Evolutionary conservation across 179 eudicot genomes (phyloP), one percentile per base, ranked within the genome.

Genomic region (Spinacia oleracea): DNA sequence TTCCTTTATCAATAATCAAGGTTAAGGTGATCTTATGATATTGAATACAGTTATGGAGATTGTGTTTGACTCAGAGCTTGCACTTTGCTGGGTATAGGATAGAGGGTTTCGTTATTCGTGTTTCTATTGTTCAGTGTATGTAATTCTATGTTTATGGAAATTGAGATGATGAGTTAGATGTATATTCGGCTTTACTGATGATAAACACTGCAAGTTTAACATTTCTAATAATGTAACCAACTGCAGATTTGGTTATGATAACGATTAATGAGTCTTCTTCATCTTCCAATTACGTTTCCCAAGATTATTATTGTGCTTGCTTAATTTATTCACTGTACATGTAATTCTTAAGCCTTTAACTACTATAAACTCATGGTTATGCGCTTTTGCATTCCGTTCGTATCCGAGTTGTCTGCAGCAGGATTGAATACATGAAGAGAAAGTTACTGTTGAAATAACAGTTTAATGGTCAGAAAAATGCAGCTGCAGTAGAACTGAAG

Each of bases 1-100:
- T 55, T 43, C 35, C 0, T 82, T 82, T 40, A 82, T 82, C 42
- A 8, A 18, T 31, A 59, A 67, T 73, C n/a, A 66, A 46, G 21
- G 56, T 46, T 45, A 29, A 25, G 66, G 18, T 25, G 29, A 53
- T 53, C n/a, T n/a, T n/a, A n/a, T n/a, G n/a, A n/a, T n/a, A n/a
- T 77, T 23, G n/a, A 23, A 38, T 40, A 27, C 32, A 42, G 32
- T 55, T 60, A 20, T 31, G 56, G 69, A 5, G 69, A 18, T 59
- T 2, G 20, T 35, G 6, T 32, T 23, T 48, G 43, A 77, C 45
- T 15, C 18, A 62, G 70, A 70, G 76, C 81, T 77, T 70, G 32
- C 46, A 58, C 27, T 78, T 70, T 34, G 9, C 66, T 45, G 70
- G 56, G 42, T 67, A 23, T 51, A 50, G 73, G 35, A 35, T 55